A percentile compares a stretch with the other conserved stretches of the same genome.
phyloP scores from a whole-genome alignment of 805 yeast genomes.

The Candida ponderosae region DNA sequence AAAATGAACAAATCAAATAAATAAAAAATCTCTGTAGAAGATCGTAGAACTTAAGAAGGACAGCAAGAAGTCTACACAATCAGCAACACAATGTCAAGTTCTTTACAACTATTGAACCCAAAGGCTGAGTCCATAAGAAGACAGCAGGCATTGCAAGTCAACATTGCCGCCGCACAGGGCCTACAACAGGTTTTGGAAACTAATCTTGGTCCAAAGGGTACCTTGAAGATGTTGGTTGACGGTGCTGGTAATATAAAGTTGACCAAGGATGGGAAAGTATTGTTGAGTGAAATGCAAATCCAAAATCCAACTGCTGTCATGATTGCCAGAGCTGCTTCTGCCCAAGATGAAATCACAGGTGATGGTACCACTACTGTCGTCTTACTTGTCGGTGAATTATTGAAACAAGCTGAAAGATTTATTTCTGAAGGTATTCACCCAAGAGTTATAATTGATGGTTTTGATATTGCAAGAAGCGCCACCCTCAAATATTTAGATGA shows the following conservation, averaged over 20 bases:
- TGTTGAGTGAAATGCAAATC: slow-evolving; percentile 93
- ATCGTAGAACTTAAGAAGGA: slow-evolving; percentile 1
- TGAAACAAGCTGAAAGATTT: slow-evolving; percentile 90
- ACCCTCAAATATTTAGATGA: slow-evolving; percentile 60
- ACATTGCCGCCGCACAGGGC: slow-evolving; percentile 95
- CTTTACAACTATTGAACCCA: slow-evolving; percentile 86
- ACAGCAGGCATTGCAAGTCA: slow-evolving; percentile 91
- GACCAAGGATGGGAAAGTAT: slow-evolving; percentile 94
- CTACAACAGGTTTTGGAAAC: slow-evolving; percentile 86
- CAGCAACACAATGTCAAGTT: slow-evolving; percentile 36
- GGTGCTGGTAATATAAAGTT: slow-evolving; percentile 94
- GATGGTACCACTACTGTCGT: slow-evolving; percentile 98
- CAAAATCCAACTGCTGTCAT: slow-evolving; percentile 84
- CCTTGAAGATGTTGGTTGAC: slow-evolving; percentile 92
- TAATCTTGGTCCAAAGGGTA: slow-evolving; percentile 95
- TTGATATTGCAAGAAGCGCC: slow-evolving; percentile 80
- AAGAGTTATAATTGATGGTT: slow-evolving; percentile 88
- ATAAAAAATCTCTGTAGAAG: neutral
- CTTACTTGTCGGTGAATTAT: slow-evolving; percentile 85
- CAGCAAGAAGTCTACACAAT: too few relatives aligned
- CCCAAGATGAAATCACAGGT: slow-evolving; percentile 98
- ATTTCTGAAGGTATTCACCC: slow-evolving; percentile 95
- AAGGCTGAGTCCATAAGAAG: slow-evolving; percentile 97
- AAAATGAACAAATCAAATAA: too few relatives aligned
- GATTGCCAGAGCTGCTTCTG: slow-evolving; percentile 96